phyloP scores from a whole-genome alignment of 2,329 filamentous ascomycete species.

The Cladophialophora psammophila region DNA sequence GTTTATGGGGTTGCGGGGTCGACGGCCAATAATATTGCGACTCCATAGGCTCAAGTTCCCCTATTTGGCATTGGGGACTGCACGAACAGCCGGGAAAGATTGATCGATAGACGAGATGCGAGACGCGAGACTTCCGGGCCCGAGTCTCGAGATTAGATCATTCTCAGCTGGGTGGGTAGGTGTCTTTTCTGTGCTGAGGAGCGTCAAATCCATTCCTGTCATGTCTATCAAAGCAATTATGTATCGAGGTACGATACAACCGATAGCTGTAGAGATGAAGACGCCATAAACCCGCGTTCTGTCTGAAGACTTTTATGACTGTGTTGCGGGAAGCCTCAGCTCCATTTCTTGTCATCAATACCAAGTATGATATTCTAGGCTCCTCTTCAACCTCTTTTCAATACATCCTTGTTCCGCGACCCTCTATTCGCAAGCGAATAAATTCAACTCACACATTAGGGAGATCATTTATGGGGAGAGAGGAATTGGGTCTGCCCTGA shows the following conservation, averaged over 20 bases:
- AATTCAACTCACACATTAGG: neutral
- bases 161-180: neutral
- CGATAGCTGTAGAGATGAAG: neutral
- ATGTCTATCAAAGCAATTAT: too few species aligned
- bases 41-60: too few species aligned
- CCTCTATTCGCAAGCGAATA: neutral
- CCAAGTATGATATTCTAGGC: neutral
- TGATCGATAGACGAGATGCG: neutral
- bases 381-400: neutral
- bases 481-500: too few species aligned
- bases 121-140: neutral
- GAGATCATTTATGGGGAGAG: neutral
- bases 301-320: neutral
- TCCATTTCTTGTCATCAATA: neutral
- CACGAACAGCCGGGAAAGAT: neutral
- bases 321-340: neutral
- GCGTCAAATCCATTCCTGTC: neutral
- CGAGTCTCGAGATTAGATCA: neutral
- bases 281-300: neutral
- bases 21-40: too few species aligned
- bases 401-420: neutral
- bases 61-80: too few species aligned
- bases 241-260: too few species aligned
- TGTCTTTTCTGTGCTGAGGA: neutral
- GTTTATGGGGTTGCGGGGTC: too few species aligned